Conservation (phyloP, 176 grass and related monocot species). For the Hordeum vulgare region MorexV3_pseudomolecules_assembly NC_058521.1:602241412-602241911, state of each 20-base stretch:
- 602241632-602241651: slow-evolving; percentile 35
- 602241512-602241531: no score
- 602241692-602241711: not conserved
- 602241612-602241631: slow-evolving; percentile 23
- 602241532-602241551: slow-evolving; percentile 39
- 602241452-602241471: no score
- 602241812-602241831: slow-evolving; percentile 12
- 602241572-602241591: slow-evolving; percentile 30
- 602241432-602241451: no score
- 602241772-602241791: slow-evolving; percentile 12
- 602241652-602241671: not conserved
- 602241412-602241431: no score
- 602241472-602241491: no score
- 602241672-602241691: slow-evolving; percentile 7
- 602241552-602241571: slow-evolving; percentile 43
- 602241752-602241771: slow-evolving; percentile 1
- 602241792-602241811: slow-evolving; percentile 5
- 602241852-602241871: no score
- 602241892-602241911: not conserved
- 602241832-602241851: slow-evolving; percentile 10
- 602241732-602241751: slow-evolving; percentile 36
- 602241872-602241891: not conserved
- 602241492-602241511: no score
- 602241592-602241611: slow-evolving; percentile 7
- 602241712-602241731: slow-evolving; percentile 5